Base-by-base conservation (phyloP, 345 rosid genomes). In the Dovyalis caffra region DNA sequence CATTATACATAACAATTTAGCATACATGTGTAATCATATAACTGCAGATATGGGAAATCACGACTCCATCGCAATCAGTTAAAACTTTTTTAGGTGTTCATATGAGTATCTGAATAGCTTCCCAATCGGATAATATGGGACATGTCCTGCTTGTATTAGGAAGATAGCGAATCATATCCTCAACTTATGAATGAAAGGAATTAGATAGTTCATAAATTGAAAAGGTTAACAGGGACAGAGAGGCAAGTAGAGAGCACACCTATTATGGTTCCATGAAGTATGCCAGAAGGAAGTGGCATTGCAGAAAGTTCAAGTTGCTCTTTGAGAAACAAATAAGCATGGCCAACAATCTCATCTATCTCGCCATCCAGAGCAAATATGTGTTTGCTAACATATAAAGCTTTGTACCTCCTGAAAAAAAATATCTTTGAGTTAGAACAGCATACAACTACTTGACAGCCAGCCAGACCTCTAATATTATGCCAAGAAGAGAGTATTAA, bases 211-310 rank as follows among this genome's bases (percentile, higher is more conserved):
- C n/a, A n/a, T n/a, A n/a, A n/a, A n/a, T 32, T 28, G 10, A 26
- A 3, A 28, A 33, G 16, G 63, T 12, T 21, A 1, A 7, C n/a
- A 15, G 11, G 60, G 25, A 56, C 10, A 21, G n/a, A 58, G 69
- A 34, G 56, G 45, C 65, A 53, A 71, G 28, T 33, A 68, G 65
- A 70, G 72, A 72, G 66, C 86, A 37, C 53, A 94, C 98, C 97
- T 34, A 94, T 94, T 71, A 94, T 71, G 32, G 96, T 92, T 81
- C 98, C 98, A 35, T 90, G 96, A 58, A 94, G 80, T 63, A 94
- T 69, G 38, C 89, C 91, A 40, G 94, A 88, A 77, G 94, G 79
- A 77, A 87, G 80, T 11, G 89, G 85, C 82, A 66, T 69, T 34
- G 84, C 77, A 63, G 89, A 82, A 80, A 85, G 87, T 74, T 86